Evolutionary conservation across 106 monocot genomes (phyloP), one percentile per base, ranked within the genome.

Genomic region (Acanthochlamys bracteata): DNA sequence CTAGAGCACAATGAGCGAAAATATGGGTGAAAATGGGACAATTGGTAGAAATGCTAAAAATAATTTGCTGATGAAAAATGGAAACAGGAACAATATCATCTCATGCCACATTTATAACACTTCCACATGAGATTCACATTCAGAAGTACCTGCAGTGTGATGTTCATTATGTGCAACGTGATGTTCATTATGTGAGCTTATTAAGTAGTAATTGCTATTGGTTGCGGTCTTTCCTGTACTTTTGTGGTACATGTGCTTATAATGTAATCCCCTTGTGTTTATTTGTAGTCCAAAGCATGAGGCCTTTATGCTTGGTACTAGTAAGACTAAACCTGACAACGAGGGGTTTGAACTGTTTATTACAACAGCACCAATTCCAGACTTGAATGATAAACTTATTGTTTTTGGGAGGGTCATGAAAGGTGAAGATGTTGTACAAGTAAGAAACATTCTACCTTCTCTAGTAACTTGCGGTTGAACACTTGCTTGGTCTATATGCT

Each of bases 341-440:
- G 81, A 81, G 78, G 89, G 78, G 47, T 99, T 99, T 73, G 89
- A 92, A 69, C 66, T 99, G 52, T 89, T 99, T 68, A 99, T 99
- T 25, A 99, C 98, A 21, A 99, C 98, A 40, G 88, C 92, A 42
- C 98, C 92, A 63, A 88, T 99, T 58, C 81, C 92, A 39, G 83
- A 99, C 53, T 70, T 99, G 71, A 92, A 72, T 74, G 92, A 99
- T 60, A 92, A 91, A 60, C 78, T 99, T 66, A 58, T 80, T 64
- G 85, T 91, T 17, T 92, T 99, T 99, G 92, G 92, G 11, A 78
- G 81, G 27, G 98, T 99, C 51, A 73, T 92, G 42, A 81, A 91
- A 65, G 92, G 98, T 33, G 79, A 89, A 69, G 98, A 99, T 74
- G 76, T 99, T 67, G 98, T 99, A 21, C 98, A 99, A 92, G 92